phyloP scores from a whole-genome alignment of 164 flowering plant species.

The Tinospora cordifolia region DNA sequence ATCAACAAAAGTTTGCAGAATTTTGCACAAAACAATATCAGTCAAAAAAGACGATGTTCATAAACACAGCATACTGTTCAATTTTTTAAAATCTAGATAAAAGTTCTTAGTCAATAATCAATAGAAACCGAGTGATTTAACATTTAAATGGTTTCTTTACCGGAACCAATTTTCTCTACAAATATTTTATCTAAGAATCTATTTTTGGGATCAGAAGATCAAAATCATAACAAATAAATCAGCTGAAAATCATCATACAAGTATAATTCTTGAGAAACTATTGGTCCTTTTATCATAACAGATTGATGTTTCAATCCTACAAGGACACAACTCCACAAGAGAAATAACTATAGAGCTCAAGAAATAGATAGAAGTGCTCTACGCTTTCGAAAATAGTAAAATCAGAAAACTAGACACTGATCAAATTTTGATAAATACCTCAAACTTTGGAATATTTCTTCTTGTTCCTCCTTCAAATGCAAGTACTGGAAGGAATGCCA shows the following conservation, averaged over 20 bases:
- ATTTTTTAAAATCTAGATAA: no score
- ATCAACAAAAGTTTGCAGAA: background rate
- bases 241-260: no score
- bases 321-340: background rate
- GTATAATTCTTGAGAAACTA: background rate
- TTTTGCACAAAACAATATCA: constrained; percentile 1
- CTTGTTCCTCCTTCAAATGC: constrained; percentile 99
- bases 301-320: background rate
- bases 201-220: no score
- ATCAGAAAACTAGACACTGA: background rate
- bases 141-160: no score
- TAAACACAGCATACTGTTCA: no score
- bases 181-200: no score
- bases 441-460: constrained; percentile 88
- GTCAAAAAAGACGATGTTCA: background rate
- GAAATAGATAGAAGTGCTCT: background rate
- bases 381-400: background rate
- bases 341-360: background rate
- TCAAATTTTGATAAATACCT: constrained; percentile 33
- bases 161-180: no score
- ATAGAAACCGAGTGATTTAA: no score
- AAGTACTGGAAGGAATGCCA: constrained; percentile 86
- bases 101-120: no score
- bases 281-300: background rate
- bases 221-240: no score